A percentile compares a stretch with the other conserved stretches of the same genome.
Evolutionary conservation across 805 yeast genomes (phyloP).

Genomic region (Kodamaea kakaduensis): DNA sequence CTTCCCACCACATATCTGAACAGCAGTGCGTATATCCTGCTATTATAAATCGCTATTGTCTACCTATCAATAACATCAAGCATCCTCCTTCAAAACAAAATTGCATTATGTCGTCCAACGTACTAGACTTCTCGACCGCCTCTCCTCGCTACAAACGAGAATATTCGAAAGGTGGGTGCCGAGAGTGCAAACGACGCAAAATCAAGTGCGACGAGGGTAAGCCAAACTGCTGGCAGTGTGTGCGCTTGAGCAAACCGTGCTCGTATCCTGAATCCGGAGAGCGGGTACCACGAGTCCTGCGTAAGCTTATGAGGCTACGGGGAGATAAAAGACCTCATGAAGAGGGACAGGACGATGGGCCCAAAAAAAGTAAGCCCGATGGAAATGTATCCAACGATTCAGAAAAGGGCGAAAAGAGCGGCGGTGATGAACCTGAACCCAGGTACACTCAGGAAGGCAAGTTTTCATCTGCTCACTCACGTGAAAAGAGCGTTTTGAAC

Average conservation of each 20-base stretch:
- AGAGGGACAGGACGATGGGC: too few relatives aligned
- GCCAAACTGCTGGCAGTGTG: slow-evolving; percentile 34
- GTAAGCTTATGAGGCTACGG: slow-evolving; percentile 8
- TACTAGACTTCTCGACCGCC: slow-evolving; percentile 12
- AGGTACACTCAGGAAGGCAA: too few relatives aligned
- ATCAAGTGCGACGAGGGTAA: slow-evolving; percentile 39
- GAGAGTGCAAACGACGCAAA: slow-evolving; percentile 41
- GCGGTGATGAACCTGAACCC: too few relatives aligned
- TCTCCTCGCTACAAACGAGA: slow-evolving; percentile 13
- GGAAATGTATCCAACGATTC: too few relatives aligned
- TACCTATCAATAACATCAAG: neutral
- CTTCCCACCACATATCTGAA: too few relatives aligned
- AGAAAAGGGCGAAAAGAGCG: too few relatives aligned
- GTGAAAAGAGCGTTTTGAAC: too few relatives aligned
- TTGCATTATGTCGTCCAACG: slow-evolving; percentile 13
- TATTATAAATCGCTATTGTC: too few relatives aligned
- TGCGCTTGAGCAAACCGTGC: slow-evolving; percentile 30
- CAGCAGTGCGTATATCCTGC: too few relatives aligned
- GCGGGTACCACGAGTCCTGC: slow-evolving; percentile 29
- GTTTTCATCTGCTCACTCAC: too few relatives aligned
- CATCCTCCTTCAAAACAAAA: slow-evolving; percentile 1
- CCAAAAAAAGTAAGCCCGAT: too few relatives aligned
- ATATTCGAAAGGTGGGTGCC: slow-evolving; percentile 39
- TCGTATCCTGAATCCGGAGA: slow-evolving; percentile 36
- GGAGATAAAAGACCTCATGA: too few relatives aligned